These are phyloP conservation scores for Pythium sp. DNA, from an alignment of 352 stramenopile species.

Conservation along the genomic window DNA sequence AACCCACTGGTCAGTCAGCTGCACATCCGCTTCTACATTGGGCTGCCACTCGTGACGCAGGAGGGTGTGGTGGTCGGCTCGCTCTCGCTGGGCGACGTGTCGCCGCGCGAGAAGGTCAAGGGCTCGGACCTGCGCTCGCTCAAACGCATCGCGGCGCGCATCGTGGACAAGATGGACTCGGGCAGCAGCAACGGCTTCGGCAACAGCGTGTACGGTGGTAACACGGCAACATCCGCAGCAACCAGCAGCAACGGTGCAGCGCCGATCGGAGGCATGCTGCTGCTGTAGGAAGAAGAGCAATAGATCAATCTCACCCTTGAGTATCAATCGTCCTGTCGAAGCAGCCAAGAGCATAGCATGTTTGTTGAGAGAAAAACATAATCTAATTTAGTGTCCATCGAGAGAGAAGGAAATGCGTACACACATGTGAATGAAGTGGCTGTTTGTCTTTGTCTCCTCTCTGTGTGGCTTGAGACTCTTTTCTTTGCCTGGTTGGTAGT, in stretches of 20 bases:
- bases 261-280: slow-evolving; percentile 22
- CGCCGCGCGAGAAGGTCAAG: slow-evolving; percentile 58
- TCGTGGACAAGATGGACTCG: slow-evolving; percentile 71
- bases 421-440: background rate
- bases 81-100: slow-evolving; percentile 68
- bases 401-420: background rate
- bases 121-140: slow-evolving; percentile 66
- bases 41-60: slow-evolving; percentile 63
- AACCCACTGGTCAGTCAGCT: slow-evolving; percentile 73
- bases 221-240: background rate
- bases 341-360: background rate
- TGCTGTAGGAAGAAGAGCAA: slow-evolving; percentile 3
- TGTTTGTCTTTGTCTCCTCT: background rate
- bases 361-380: background rate
- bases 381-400: slow-evolving; percentile 11
- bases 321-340: background rate
- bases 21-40: slow-evolving; percentile 79
- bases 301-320: background rate
- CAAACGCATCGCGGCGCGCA: slow-evolving; percentile 60
- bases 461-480: background rate
- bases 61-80: slow-evolving; percentile 71
- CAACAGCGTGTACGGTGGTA: background rate
- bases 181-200: slow-evolving; percentile 12
- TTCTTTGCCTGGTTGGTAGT: background rate
- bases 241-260: slow-evolving; percentile 5